phyloP scores from a whole-genome alignment of 1,139 yeast genomes.

The Geotrichum fermentans region DNA sequence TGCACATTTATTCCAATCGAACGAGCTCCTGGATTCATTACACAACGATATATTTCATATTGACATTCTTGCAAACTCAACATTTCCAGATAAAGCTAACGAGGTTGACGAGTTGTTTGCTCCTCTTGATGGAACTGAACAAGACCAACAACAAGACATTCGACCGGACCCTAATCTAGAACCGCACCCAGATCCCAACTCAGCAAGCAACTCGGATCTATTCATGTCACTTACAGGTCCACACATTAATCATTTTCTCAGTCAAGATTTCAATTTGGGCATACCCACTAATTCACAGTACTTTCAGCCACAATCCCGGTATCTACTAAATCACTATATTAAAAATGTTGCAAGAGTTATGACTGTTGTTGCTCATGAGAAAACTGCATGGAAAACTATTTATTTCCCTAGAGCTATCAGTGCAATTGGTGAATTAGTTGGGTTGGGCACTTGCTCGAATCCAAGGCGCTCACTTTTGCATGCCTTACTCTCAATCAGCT shows the following conservation, averaged over 20 bases:
- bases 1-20: neutral
- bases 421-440: conserved; percentile 77
- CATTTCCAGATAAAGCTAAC: neutral
- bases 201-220: conserved; percentile 8
- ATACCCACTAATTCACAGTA: conserved; percentile 58
- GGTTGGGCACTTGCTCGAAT: conserved; percentile 67
- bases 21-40: conserved; percentile 3
- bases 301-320: conserved; percentile 44
- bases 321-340: conserved; percentile 67
- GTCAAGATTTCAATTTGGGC: conserved; percentile 17
- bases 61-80: conserved; percentile 42
- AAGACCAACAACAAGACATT: neutral
- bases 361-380: conserved; percentile 79
- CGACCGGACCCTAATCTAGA: no score
- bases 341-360: conserved; percentile 78
- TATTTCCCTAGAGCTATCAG: conserved; percentile 76
- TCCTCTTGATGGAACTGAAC: neutral
- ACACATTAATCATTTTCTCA: conserved; percentile 11
- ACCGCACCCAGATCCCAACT: neutral
- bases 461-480: conserved; percentile 75
- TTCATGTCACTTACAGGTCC: conserved; percentile 14
- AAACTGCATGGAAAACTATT: conserved; percentile 83
- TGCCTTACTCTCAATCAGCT: conserved; percentile 75
- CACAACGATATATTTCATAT: conserved; percentile 30
- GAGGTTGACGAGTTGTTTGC: neutral